These are phyloP conservation scores for Mycena capillaripes DNA, from an alignment of 768 basidiomycete species.

Conservation along the genomic window DNA sequence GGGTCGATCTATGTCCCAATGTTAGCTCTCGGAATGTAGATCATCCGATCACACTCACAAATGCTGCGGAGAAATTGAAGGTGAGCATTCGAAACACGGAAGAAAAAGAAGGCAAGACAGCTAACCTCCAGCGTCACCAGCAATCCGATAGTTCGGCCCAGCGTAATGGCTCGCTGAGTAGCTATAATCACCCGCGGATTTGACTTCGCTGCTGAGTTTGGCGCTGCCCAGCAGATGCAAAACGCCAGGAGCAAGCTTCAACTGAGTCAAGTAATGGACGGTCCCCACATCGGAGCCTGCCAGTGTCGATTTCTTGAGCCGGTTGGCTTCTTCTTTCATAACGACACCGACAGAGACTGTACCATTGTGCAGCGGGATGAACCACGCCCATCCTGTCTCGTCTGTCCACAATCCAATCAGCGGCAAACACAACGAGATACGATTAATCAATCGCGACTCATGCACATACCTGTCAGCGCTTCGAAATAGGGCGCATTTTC, in stretches of 20 bases:
- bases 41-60: conserved; percentile 53
- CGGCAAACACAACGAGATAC: too few species aligned
- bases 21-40: not conserved
- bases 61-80: not conserved
- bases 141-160: conserved; percentile 48
- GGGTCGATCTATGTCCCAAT: conserved; percentile 61
- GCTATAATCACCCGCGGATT: conserved; percentile 50
- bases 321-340: conserved; percentile 55
- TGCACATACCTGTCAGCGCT: conserved; percentile 62
- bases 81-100: not conserved
- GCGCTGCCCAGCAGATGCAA: conserved; percentile 42
- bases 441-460: not conserved
- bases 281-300: conserved; percentile 37
- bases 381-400: conserved; percentile 70
- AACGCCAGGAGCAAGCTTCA: conserved; percentile 43
- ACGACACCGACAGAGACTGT: conserved; percentile 66
- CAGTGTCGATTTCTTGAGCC: conserved; percentile 43
- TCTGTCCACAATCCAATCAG: conserved; percentile 46
- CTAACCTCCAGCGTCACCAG: conserved; percentile 50
- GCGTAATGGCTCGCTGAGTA: conserved; percentile 50
- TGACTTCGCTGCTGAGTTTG: conserved; percentile 41
- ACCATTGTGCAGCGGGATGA: conserved; percentile 66
- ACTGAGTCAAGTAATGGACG: conserved; percentile 46
- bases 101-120: not conserved
- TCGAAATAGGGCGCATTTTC: conserved; percentile 68